Evolutionary conservation across 257 asterid species (phyloP).

Genomic region (Verbascum thapsus): DNA sequence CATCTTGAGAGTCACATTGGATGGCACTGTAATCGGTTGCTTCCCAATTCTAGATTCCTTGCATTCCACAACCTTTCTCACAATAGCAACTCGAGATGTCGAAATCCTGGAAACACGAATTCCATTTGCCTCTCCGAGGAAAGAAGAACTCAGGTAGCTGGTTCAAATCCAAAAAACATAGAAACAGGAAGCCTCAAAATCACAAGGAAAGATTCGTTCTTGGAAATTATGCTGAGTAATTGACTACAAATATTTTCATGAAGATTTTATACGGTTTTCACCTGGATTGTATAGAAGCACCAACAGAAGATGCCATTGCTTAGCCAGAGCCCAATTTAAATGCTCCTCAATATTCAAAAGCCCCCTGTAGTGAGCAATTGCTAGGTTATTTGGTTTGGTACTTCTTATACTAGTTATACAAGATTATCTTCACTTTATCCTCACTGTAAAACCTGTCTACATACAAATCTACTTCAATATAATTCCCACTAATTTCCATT

Average conservation of each 20-base stretch:
- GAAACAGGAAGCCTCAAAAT: constrained; percentile 14
- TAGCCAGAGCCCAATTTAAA: constrained; percentile 27
- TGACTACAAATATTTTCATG: too few species aligned
- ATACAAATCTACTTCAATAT: background rate
- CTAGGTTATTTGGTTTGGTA: background rate
- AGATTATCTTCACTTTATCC: constrained; percentile 13
- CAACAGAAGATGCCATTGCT: constrained; percentile 47
- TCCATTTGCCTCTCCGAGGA: constrained; percentile 52
- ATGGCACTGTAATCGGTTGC: constrained; percentile 85
- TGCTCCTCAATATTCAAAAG: constrained; percentile 23
- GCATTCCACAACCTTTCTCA: constrained; percentile 66
- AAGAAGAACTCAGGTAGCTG: constrained; percentile 56
- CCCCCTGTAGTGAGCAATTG: constrained; percentile 29
- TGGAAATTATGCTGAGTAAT: too few species aligned
- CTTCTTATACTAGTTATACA: background rate
- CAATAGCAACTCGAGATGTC: constrained; percentile 34
- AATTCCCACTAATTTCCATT: background rate
- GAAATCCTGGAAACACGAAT: constrained; percentile 44
- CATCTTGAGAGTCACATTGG: constrained; percentile 68
- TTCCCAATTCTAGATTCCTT: constrained; percentile 97
- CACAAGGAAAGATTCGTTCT: constrained; percentile 4
- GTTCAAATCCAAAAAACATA: constrained; percentile 8
- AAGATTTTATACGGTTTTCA: too few species aligned
- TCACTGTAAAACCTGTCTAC: background rate
- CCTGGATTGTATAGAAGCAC: constrained; percentile 55